Percentiles rank a stretch among this genome's conserved stretches.
phyloP scores from a whole-genome alignment of 352 stramenopile genomes.

The Pythium oligandrum region DNA sequence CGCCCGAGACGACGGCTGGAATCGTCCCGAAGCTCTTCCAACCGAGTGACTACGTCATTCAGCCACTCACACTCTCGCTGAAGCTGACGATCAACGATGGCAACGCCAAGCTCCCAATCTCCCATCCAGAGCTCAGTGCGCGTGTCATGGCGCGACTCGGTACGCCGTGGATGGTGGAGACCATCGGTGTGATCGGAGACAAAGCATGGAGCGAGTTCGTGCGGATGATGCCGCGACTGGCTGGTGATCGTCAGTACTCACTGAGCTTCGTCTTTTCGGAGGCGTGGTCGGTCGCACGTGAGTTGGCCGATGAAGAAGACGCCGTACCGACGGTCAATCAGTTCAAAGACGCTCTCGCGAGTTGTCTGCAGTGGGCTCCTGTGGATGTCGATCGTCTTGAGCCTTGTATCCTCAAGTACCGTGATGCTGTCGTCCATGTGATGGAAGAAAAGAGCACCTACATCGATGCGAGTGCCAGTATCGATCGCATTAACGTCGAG shows the following conservation, averaged over 20 bases:
- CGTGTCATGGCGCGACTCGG: constrained; percentile 68
- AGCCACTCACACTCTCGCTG: constrained; percentile 72
- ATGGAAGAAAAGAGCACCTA: constrained; percentile 89
- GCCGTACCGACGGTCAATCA: constrained; percentile 61
- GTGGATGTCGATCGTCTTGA: constrained; percentile 58
- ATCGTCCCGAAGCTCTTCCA: constrained; percentile 31
- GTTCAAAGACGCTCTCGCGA: constrained; percentile 69
- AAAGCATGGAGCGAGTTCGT: constrained; percentile 68
- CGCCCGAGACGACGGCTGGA: constrained; percentile 12
- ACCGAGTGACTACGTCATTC: constrained; percentile 56
- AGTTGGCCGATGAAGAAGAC: constrained; percentile 74
- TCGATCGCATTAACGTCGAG: constrained; percentile 70
- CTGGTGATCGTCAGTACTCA: constrained; percentile 70
- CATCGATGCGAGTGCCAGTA: constrained; percentile 62
- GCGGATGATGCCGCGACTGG: constrained; percentile 61
- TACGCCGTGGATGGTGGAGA: constrained; percentile 75
- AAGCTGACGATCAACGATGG: constrained; percentile 81
- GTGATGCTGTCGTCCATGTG: constrained; percentile 74
- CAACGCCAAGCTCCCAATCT: constrained; percentile 68
- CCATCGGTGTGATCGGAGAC: constrained; percentile 68
- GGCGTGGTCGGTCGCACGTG: constrained; percentile 72
- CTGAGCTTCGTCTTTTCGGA: constrained; percentile 83
- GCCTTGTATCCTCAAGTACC: constrained; percentile 59
- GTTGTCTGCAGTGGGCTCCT: constrained; percentile 70
- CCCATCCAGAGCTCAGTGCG: constrained; percentile 68